Percentiles rank a stretch among this genome's conserved stretches.
These are phyloP conservation scores for Saururus chinensis DNA, from an alignment of 164 flowering plant genomes.

Conservation along the genomic window DNA sequence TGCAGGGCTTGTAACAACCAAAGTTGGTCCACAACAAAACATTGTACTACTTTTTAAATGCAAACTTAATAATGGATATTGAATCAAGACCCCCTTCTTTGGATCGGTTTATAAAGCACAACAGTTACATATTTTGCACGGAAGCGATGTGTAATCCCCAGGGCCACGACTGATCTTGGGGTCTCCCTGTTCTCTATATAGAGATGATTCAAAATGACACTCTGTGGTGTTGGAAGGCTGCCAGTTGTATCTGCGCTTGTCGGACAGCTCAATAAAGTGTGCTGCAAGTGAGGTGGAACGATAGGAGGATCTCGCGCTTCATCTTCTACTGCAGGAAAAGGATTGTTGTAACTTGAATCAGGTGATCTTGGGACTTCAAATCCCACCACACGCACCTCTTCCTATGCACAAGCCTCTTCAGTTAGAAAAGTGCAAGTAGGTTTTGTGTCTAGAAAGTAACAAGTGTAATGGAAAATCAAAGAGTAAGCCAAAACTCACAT, in stretches of 20 bases:
- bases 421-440: background rate
- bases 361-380: slow-evolving; percentile 88
- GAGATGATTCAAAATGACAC: slow-evolving; percentile 77
- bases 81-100: slow-evolving; percentile 36
- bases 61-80: no score
- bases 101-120: slow-evolving; percentile 81
- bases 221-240: slow-evolving; percentile 55
- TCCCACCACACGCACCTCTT: slow-evolving; percentile 59
- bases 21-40: no score
- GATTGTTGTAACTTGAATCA: slow-evolving; percentile 73
- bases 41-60: no score
- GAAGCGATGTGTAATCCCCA: slow-evolving; percentile 85
- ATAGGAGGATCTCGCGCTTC: slow-evolving; percentile 79
- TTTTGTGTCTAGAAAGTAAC: background rate
- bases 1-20: no score
- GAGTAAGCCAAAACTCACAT: slow-evolving; percentile 21
- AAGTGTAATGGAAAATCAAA: background rate
- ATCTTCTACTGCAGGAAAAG: slow-evolving; percentile 55
- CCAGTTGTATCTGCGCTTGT: slow-evolving; percentile 37
- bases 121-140: slow-evolving; percentile 72
- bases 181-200: slow-evolving; percentile 76
- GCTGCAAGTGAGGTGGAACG: slow-evolving; percentile 74
- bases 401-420: slow-evolving; percentile 31
- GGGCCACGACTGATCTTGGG: slow-evolving; percentile 68
- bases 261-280: slow-evolving; percentile 47